phyloP scores from a whole-genome alignment of 2,329 filamentous ascomycete species.

The Pseudogymnoascus sp. region DNA sequence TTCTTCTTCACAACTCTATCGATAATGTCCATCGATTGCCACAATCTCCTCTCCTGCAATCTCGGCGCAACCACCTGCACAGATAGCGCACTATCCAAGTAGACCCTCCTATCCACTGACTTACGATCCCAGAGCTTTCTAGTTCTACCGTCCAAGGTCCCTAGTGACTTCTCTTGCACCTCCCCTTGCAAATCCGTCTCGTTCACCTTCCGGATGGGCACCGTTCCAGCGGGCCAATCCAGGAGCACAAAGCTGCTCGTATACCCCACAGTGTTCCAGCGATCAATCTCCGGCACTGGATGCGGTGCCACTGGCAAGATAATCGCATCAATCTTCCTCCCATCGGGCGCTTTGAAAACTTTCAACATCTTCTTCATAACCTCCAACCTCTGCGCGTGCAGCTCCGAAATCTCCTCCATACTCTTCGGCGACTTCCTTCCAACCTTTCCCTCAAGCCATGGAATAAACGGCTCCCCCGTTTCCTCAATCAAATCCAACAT shows the following conservation, averaged over 20 bases:
- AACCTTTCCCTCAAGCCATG: conserved; percentile 49
- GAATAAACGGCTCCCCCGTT: conserved; percentile 49
- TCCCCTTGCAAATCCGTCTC: conserved; percentile 45
- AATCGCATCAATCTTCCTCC: conserved; percentile 48
- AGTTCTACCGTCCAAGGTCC: conserved; percentile 55
- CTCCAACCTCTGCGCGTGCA: conserved; percentile 45
- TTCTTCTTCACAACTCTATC: conserved; percentile 18
- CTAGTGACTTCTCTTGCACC: conserved; percentile 35
- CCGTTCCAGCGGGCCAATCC: conserved; percentile 51
- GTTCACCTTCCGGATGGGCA: conserved; percentile 46
- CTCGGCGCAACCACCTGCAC: conserved; percentile 27
- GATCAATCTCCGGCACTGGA: conserved; percentile 53
- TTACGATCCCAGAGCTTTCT: conserved; percentile 36
- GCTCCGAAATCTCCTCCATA: conserved; percentile 40
- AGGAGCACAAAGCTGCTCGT: conserved; percentile 54
- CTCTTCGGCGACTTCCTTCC: conserved; percentile 40
- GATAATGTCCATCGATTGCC: conserved; percentile 25
- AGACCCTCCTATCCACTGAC: conserved; percentile 24
- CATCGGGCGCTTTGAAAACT: conserved; percentile 45
- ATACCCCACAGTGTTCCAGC: conserved; percentile 56
- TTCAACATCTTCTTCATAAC: conserved; percentile 49
- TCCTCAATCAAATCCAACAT: conserved; percentile 51
- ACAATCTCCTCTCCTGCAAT: conserved; percentile 24
- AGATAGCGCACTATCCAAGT: conserved; percentile 24
- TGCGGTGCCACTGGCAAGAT: conserved; percentile 58